These are phyloP conservation scores for Calendula officinalis DNA, from an alignment of 129 eudicot species.

Conservation along the genomic window DNA sequence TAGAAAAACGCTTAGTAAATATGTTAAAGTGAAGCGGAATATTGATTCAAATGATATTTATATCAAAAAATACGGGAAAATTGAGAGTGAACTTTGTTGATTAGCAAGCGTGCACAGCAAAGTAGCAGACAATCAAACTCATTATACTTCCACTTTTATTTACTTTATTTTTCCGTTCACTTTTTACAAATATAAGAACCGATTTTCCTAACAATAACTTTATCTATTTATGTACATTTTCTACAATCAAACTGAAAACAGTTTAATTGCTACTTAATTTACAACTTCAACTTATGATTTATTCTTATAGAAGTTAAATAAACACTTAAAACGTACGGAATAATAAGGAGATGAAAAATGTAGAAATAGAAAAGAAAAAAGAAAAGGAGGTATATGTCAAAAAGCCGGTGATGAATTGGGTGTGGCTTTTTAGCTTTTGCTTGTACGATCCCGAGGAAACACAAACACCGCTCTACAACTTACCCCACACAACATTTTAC, in stretches of 20 bases:
- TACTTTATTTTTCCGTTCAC: not conserved
- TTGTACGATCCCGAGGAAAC: constrained; percentile 32
- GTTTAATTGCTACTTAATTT: too few species aligned
- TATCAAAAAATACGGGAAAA: not conserved
- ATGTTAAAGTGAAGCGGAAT: too few species aligned
- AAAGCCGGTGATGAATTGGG: not conserved
- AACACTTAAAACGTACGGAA: constrained; percentile 2
- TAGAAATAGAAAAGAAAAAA: not conserved
- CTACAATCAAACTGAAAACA: too few species aligned
- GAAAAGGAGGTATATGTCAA: not conserved
- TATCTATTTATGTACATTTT: too few species aligned
- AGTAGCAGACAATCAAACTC: constrained; percentile 21
- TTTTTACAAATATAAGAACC: not conserved
- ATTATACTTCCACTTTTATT: constrained; percentile 12
- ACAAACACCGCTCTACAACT: not conserved
- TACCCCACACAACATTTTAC: constrained; percentile 9
- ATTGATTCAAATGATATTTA: too few species aligned
- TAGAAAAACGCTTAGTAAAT: too few species aligned
- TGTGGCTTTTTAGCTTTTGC: not conserved
- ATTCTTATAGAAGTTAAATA: too few species aligned
- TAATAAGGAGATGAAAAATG: not conserved
- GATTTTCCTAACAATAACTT: not conserved
- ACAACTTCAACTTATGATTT: too few species aligned
- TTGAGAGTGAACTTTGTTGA: not conserved
- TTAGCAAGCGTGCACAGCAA: constrained; percentile 32